phyloP scores from a whole-genome alignment of 352 stramenopile genomes.

The Phytophthora chlamydospora region DNA sequence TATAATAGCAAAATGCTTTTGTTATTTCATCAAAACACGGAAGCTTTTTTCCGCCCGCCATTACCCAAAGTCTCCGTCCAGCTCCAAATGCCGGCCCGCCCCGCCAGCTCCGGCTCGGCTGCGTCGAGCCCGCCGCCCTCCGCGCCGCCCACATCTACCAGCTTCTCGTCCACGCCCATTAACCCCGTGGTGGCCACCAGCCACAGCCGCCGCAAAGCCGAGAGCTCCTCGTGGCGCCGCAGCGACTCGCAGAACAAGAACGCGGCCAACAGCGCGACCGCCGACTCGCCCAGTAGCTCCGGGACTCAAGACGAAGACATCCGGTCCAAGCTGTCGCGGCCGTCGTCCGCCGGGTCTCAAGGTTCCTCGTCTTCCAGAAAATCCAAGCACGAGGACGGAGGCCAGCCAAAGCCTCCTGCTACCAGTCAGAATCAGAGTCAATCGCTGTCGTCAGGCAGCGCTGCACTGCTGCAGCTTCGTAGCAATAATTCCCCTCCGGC shows the following conservation, averaged over 20 bases:
- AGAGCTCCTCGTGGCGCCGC: conserved; percentile 28
- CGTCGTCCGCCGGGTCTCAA: conserved; percentile 16
- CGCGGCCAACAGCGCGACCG: conserved; percentile 6
- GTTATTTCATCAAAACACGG: no score
- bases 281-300: conserved; percentile 23
- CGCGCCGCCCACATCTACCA: conserved; percentile 20
- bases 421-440: neutral
- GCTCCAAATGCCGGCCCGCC: neutral
- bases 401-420: neutral
- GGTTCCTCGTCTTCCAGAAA: neutral
- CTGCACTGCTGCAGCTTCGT: conserved; percentile 39
- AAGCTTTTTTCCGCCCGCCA: neutral
- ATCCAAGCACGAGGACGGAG: conserved; percentile 6
- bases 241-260: conserved; percentile 17
- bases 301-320: conserved; percentile 40
- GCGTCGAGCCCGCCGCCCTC: conserved; percentile 6
- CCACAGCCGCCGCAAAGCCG: conserved; percentile 25
- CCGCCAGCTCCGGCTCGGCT: neutral
- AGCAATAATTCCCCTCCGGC: conserved; percentile 1
- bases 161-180: conserved; percentile 50
- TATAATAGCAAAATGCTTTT: no score
- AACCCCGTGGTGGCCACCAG: conserved; percentile 38
- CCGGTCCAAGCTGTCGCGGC: conserved; percentile 11
- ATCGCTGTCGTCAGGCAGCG: conserved; percentile 51
- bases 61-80: neutral